Percentiles rank a stretch among this genome's conserved stretches.
These are phyloP conservation scores for Phallus indusiatus DNA, from an alignment of 768 basidiomycete species.

Conservation along the genomic window DNA sequence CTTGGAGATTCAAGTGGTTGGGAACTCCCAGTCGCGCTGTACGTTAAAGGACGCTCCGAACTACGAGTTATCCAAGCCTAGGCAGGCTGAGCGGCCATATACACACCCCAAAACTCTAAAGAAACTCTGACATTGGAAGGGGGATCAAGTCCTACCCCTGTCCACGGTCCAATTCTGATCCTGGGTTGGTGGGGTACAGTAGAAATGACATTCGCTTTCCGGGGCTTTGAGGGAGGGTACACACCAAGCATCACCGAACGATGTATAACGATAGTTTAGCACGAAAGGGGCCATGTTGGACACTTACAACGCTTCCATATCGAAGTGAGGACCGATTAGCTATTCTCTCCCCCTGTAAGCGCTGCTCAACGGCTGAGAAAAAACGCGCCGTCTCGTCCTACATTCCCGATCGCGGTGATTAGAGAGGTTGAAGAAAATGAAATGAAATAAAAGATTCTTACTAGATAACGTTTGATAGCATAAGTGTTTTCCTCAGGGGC, in stretches of 20 bases:
- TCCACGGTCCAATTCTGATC: slow-evolving; percentile 1
- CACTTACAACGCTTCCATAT: slow-evolving; percentile 53
- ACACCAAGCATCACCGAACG: slow-evolving; percentile 1
- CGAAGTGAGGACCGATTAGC: slow-evolving; percentile 70
- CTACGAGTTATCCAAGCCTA: slow-evolving; percentile 2
- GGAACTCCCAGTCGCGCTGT: slow-evolving; percentile 7
- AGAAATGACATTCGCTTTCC: not conserved
- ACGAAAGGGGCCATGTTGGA: not conserved
- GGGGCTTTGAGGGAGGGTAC: not conserved
- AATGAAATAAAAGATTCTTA: slow-evolving; percentile 12
- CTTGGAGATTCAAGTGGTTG: not conserved
- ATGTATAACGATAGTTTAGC: not conserved
- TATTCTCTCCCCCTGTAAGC: slow-evolving; percentile 64
- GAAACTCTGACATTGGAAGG: slow-evolving; percentile 2
- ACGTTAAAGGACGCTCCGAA: not conserved
- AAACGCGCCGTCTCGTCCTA: slow-evolving; percentile 72
- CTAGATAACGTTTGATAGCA: slow-evolving; percentile 46
- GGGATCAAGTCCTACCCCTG: not conserved
- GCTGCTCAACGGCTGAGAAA: slow-evolving; percentile 71
- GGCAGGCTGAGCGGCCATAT: too few relatives aligned
- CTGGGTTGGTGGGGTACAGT: not conserved
- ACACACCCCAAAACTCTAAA: too few relatives aligned
- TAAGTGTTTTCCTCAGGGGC: slow-evolving; percentile 58
- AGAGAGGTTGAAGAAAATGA: not conserved
- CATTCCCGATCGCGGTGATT: not conserved